Evolutionary conservation across 495 filamentous ascomycete species (phyloP).

Genomic region (Trypethelium eluteriae): DNA sequence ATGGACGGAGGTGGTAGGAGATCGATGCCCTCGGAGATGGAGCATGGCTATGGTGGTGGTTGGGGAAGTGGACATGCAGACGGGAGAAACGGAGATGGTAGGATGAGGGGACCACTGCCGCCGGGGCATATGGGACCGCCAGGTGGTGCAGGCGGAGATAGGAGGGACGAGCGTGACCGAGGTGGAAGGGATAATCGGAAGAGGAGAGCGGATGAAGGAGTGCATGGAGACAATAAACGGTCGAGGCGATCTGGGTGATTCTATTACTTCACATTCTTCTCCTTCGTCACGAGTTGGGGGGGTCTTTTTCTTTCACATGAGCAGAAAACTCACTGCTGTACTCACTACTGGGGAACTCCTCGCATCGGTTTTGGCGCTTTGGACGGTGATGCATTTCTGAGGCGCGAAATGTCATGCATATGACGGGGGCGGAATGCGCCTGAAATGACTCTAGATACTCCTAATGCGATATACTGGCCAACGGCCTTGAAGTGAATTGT

Average conservation of each 20-base stretch:
- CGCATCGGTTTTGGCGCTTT: background rate
- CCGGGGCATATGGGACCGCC: background rate
- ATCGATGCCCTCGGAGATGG: background rate
- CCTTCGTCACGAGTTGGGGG: background rate
- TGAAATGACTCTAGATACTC: background rate
- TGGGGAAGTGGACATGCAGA: constrained; percentile 11
- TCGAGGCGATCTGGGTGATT: constrained; percentile 9
- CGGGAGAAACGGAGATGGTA: constrained; percentile 14
- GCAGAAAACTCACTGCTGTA: too few relatives aligned
- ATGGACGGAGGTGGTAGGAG: background rate
- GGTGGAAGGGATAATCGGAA: constrained; percentile 19
- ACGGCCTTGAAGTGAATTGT: background rate
- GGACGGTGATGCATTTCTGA: constrained; percentile 1
- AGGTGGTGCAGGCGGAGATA: constrained; percentile 5
- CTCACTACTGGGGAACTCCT: background rate
- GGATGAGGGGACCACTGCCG: constrained; percentile 8
- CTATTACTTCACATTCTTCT: background rate
- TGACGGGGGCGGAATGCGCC: background rate
- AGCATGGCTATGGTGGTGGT: background rate
- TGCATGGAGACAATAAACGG: constrained; percentile 13
- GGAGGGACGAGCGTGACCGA: constrained; percentile 9
- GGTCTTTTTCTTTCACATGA: background rate
- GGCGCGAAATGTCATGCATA: background rate
- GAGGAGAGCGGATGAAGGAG: constrained; percentile 19
- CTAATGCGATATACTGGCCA: background rate